Conservation (phyloP, 208 protist genomes). For the Perkinsela sp. region DNA sequence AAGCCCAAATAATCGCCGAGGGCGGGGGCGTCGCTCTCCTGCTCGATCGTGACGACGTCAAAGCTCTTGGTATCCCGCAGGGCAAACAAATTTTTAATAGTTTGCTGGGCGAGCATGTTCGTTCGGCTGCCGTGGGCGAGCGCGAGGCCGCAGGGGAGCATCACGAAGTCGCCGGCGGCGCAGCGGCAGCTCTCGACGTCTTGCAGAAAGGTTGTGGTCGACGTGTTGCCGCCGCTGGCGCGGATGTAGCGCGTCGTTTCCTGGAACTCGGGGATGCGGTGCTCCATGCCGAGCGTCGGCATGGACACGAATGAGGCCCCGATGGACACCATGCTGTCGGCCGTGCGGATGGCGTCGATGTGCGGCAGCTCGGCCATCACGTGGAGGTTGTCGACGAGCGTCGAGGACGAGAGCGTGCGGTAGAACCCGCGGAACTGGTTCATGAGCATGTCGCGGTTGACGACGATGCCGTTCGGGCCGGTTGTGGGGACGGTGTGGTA, state of each 20-base stretch:
- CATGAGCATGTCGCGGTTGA: slow-evolving; percentile 56
- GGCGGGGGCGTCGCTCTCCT: slow-evolving; percentile 54
- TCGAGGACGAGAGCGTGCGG: slow-evolving; percentile 41
- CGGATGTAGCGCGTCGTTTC: slow-evolving; percentile 61
- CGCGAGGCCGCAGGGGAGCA: slow-evolving; percentile 40
- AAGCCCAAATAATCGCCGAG: slow-evolving; percentile 71
- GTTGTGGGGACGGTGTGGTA: slow-evolving; percentile 38
- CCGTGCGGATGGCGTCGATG: slow-evolving; percentile 32
- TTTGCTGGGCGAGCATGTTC: slow-evolving; percentile 35
- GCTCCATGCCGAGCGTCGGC: slow-evolving; percentile 44
- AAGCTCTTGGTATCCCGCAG: slow-evolving; percentile 15
- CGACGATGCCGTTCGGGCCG: slow-evolving; percentile 39
- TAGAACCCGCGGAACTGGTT: slow-evolving; percentile 64
- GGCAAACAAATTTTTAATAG: slow-evolving; percentile 38
- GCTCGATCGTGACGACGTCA: slow-evolving; percentile 51
- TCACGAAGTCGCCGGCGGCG: slow-evolving; percentile 53
- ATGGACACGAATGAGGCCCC: slow-evolving; percentile 41
- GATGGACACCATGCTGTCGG: slow-evolving; percentile 39
- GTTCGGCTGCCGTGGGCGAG: slow-evolving; percentile 53
- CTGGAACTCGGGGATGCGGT: slow-evolving; percentile 43
- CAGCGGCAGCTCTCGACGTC: slow-evolving; percentile 47
- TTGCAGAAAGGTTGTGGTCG: slow-evolving; percentile 25
- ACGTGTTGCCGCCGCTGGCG: slow-evolving; percentile 31
- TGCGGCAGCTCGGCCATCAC: slow-evolving; percentile 39
- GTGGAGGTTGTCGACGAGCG: slow-evolving; percentile 58